Conservation (phyloP, 768 basidiomycete genomes). For the Candolleomyces aberdarensis region DNA sequence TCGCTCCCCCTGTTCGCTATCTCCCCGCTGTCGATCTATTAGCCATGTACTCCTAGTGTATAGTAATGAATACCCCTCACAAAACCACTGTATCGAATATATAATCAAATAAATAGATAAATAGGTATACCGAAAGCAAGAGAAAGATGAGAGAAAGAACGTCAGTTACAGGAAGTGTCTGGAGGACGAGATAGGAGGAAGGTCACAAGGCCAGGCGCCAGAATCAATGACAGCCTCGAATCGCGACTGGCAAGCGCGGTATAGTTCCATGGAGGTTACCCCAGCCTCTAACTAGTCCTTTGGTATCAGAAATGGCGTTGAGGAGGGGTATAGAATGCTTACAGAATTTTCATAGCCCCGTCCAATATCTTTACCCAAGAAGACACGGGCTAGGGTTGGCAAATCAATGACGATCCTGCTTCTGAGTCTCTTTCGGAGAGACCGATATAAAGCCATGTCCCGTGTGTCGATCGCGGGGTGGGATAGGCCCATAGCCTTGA, state of each 20-base stretch:
- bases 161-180: neutral
- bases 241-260: conserved; percentile 45
- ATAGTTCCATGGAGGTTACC: conserved; percentile 49
- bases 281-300: conserved; percentile 42
- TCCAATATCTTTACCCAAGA: conserved; percentile 45
- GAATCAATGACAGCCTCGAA: conserved; percentile 44
- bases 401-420: conserved; percentile 36
- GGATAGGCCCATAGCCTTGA: conserved; percentile 46
- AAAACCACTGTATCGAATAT: neutral
- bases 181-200: conserved; percentile 28
- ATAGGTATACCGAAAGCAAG: neutral
- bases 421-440: conserved; percentile 42
- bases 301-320: too few relatives aligned
- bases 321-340: conserved; percentile 17
- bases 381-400: conserved; percentile 36
- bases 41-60: neutral
- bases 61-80: neutral
- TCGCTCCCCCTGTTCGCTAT: neutral
- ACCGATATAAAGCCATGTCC: conserved; percentile 52
- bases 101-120: neutral
- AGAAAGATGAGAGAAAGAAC: neutral
- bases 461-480: conserved; percentile 52
- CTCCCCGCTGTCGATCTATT: conserved; percentile 2
- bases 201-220: conserved; percentile 51
- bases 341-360: conserved; percentile 45